Base-by-base conservation (phyloP, 345 rosid species). In the Arabidopsis arenosa region DNA sequence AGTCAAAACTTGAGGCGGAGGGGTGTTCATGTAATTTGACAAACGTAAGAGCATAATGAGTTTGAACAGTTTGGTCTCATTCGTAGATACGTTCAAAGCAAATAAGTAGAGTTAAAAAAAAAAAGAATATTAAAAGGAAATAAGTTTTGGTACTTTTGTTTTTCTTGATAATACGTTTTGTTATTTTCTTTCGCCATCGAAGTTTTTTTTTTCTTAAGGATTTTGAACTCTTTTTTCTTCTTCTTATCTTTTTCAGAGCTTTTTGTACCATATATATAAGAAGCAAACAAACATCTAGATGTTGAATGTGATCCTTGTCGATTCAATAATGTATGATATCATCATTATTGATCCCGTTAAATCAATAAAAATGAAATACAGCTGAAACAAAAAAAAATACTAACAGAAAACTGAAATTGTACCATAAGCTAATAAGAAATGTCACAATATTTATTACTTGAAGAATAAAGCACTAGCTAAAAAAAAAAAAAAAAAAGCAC, bases 241-340 rank as follows among this genome's bases (percentile, higher is more conserved):
- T 32, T 69, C 44, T 65, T 36, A 26, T 66, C 4, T 66, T 44
- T 48, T 15, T 63, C 32, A 15, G 23, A 63, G 32, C 1, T 44
- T 44, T 61, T 64, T 63, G 53, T 63, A 75, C 40, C 61, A 21
- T 52, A 61, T 59, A 68, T 39, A 68, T 28, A 28, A 28, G 10
- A 68, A 61, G 21, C 79, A 53, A 53, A 75, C 49, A 68, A 62
- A 61, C 33, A 52, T 54, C 35, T 70, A 54, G 65, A 76, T 70
- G 65, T 58, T 4, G 75, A 63, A 33, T 53, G 45, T 70, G 53
- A 73, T 74, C 72, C 33, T 69, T 76, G 70, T 76, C 75, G 75
- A 62, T 69, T 54, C 75, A 76, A 70, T 69, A 69, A 62, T 69
- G 17, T 53, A 23, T 32, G 21, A 12, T 37, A 57, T 17, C 62